Conservation (phyloP, 352 stramenopile genomes). For the Globisporangium camurandrum region DNA sequence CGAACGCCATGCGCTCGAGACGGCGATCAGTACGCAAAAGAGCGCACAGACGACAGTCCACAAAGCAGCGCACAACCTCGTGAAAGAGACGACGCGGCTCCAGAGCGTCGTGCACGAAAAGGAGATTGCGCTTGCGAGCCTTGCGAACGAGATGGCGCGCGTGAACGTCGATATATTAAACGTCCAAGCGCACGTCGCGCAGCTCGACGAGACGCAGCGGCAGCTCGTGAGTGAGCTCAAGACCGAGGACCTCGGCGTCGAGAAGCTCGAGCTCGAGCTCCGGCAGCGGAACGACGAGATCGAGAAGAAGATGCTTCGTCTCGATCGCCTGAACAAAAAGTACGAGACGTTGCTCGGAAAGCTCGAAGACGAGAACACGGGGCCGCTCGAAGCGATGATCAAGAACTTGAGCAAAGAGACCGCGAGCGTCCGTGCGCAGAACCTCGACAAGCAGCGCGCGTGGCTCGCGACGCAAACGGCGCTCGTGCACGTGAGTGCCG, state of each 20-base stretch:
- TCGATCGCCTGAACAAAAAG: slow-evolving; percentile 93
- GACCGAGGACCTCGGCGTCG: slow-evolving; percentile 82
- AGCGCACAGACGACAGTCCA: slow-evolving; percentile 85
- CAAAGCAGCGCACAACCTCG: slow-evolving; percentile 91
- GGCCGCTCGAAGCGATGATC: slow-evolving; percentile 90
- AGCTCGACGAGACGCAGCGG: slow-evolving; percentile 82
- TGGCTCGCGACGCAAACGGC: slow-evolving; percentile 90
- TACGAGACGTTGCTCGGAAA: slow-evolving; percentile 90
- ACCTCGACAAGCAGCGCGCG: slow-evolving; percentile 78
- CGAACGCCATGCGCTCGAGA: slow-evolving; percentile 85
- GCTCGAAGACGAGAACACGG: slow-evolving; percentile 88
- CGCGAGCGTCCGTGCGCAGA: slow-evolving; percentile 48
- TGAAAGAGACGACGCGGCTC: slow-evolving; percentile 66
- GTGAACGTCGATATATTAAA: slow-evolving; percentile 91
- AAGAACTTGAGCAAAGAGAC: slow-evolving; percentile 90
- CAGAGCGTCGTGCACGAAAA: slow-evolving; percentile 78
- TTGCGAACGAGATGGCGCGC: slow-evolving; percentile 91
- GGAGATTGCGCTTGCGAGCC: slow-evolving; percentile 80
- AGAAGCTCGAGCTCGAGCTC: slow-evolving; percentile 91
- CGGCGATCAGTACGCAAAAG: slow-evolving; percentile 69
- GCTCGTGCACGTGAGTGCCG: slow-evolving; percentile 80
- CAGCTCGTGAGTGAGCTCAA: slow-evolving; percentile 80
- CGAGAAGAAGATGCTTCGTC: slow-evolving; percentile 92
- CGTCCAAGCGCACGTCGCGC: slow-evolving; percentile 79
- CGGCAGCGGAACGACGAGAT: slow-evolving; percentile 93